Evolutionary conservation across 1,284 basidiomycete genomes (phyloP).

Genomic region (Trichosporon ovoides): DNA sequence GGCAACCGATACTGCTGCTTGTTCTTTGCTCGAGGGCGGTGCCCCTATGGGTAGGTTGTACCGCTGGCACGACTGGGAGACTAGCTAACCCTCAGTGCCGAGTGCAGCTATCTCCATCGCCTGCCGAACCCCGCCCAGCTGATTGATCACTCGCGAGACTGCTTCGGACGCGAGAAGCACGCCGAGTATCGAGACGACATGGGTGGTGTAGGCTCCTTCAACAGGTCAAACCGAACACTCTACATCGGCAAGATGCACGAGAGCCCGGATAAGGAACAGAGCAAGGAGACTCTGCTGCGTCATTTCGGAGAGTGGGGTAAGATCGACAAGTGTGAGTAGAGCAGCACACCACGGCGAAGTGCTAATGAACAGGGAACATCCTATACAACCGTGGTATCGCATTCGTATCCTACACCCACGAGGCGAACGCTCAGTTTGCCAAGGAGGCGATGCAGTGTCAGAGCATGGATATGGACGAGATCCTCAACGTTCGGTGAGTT

Average conservation of each 20-base stretch:
- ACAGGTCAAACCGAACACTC: slow-evolving; percentile 84
- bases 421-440: slow-evolving; percentile 89
- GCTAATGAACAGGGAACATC: slow-evolving; percentile 63
- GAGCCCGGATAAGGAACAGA: slow-evolving; percentile 77
- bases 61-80: neutral
- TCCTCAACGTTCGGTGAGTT: slow-evolving; percentile 78
- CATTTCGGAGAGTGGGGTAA: slow-evolving; percentile 99
- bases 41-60: slow-evolving; percentile 74
- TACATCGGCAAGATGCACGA: slow-evolving; percentile 94
- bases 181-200: slow-evolving; percentile 97
- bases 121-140: slow-evolving; percentile 69
- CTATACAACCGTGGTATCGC: slow-evolving; percentile 91
- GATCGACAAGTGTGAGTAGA: slow-evolving; percentile 75
- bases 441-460: slow-evolving; percentile 99
- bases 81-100: slow-evolving; percentile 54
- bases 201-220: slow-evolving; percentile 97
- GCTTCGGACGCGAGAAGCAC: slow-evolving; percentile 96
- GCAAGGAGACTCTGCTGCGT: slow-evolving; percentile 77
- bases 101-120: slow-evolving; percentile 90
- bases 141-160: slow-evolving; percentile 89
- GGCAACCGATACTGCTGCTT: slow-evolving; percentile 89
- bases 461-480: slow-evolving; percentile 94
- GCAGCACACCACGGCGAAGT: too few relatives aligned
- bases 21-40: slow-evolving; percentile 93
- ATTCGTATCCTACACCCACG: slow-evolving; percentile 90